Base-by-base conservation (phyloP, 306 rosid species). In the Trichosanthes cucumerina region DNA sequence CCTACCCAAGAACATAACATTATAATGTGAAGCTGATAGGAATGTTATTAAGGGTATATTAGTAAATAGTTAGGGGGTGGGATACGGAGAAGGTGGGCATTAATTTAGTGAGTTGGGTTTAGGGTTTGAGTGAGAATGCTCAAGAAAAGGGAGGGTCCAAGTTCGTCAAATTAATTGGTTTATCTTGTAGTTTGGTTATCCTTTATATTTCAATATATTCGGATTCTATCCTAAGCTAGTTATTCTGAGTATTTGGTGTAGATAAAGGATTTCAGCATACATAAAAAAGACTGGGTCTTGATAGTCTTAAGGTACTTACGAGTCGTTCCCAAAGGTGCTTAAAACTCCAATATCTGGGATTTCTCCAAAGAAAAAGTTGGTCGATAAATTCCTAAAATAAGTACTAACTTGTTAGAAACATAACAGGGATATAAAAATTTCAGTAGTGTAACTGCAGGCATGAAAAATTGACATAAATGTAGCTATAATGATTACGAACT, bases 331-430 rank as follows among this genome's bases (percentile, higher is more conserved):
- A 31, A 96, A 96, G 43, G 90, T 93, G 91, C 98, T 92, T 46
- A 96, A 83, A 69, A 90, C 89, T 86, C 99, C 99, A 77, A 91
- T 76, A 58, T 93, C 98, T 2, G 99, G 99, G 70, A 96, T 91
- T 90, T 96, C 98, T 18, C 99, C 99, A 3, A 93, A 86, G 65
- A 96, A 91, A 80, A 89, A 96, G 79, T 96, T 96, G 79, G 96
- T 88, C 23, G 99, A 91, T 90, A 96, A 82, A 86, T 96, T 96
- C 98, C 99, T 96, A 69, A 79, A 74, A 86, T 21, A 86, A 65
- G 47, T 58, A 83, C 70, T 46, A 80, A 44, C 58, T 79, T 65
- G 54, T 78, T 38, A 4, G 75, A 60, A 44, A 24, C 46, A 9
- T 16, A 59, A 44, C 38, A 43, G 59, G 71, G 39, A 9, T 12